Conservation (phyloP, 2,329 filamentous ascomycete genomes). For the Alternaria conjuncta region DNA sequence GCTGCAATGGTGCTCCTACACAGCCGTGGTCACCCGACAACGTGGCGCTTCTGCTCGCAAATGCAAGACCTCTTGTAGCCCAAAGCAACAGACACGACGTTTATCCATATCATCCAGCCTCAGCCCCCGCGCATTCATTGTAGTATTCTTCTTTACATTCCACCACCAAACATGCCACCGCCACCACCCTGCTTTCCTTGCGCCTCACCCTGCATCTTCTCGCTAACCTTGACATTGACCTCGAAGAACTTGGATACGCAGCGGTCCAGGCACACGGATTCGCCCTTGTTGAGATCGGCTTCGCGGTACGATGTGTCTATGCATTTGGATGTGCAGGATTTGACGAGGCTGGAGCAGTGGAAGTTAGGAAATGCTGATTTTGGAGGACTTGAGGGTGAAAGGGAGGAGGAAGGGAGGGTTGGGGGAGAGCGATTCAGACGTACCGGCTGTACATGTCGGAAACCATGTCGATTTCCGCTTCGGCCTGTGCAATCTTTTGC, state of each 20-base stretch:
- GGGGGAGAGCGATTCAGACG: not conserved
- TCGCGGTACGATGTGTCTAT: conserved; percentile 92
- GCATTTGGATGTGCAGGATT: conserved; percentile 93
- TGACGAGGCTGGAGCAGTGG: conserved; percentile 68
- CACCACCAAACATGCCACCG: conserved; percentile 38
- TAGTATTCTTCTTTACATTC: conserved; percentile 21
- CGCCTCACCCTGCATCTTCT: conserved; percentile 92
- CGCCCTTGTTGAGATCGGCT: conserved; percentile 96
- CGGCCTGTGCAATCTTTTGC: conserved; percentile 95
- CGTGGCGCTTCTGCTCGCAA: not conserved
- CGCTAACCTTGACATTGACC: conserved; percentile 95
- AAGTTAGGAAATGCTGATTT: not conserved
- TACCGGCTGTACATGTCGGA: conserved; percentile 99
- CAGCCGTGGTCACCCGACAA: not conserved
- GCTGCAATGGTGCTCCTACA: not conserved
- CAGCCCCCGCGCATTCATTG: not conserved
- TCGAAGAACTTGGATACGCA: conserved; percentile 99
- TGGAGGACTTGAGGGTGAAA: not conserved
- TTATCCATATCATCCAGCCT: not conserved
- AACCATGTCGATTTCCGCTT: conserved; percentile 97
- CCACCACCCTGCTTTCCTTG: conserved; percentile 58
- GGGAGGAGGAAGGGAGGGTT: not conserved
- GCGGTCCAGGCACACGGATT: conserved; percentile 96
- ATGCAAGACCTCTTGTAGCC: not conserved
- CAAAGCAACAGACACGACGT: too few relatives aligned